Base-by-base conservation (phyloP, 306 rosid species). In the Vigna angularis region DNA sequence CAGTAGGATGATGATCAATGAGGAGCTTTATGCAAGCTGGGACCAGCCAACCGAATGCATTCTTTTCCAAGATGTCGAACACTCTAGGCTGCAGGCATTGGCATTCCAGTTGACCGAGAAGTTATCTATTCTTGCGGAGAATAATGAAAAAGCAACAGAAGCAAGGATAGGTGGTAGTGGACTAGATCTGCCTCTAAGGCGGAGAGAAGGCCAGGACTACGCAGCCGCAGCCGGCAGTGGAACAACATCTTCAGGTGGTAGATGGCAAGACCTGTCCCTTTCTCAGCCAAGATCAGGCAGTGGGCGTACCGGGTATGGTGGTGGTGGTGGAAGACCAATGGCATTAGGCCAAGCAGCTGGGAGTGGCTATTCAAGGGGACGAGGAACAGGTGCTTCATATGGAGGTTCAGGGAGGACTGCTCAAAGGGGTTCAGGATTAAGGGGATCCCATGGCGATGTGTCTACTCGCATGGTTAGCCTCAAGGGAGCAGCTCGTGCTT, bases 1-100 rank as follows among this genome's bases (percentile, higher is more conserved):
- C 38, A 93, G 97, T 80, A 90, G 88, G 87, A 93, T 96, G 99
- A 96, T 96, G 91, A 82, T 96, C 81, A 89, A 88, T 1, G 99
- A 91, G 83, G 99, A 96, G 90, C 96, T 96, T 69, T 86, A 87
- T 74, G 99, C 89, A 20, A 88, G 87, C 82, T 88, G 89, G 91
- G 91, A 88, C 76, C 89, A 88, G 64, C 91, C 91, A 72, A 66
- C 84, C 42, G 83, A 85, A 58, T 85, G 87, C 81, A 80, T 90
- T 68, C 47, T 89, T 72, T 89, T 89, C 87, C 85, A 79, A 61
- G 88, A 87, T 38, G 89, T 87, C 17, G 89, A 79, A 40, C 83
- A 85, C 86, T 81, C 89, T 51, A 91, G 96, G 72, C 53, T 90
- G 85, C 97, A 90, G 81, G 90, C 94, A 1, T 52, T 94, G 77